Conservation (phyloP, 164 flowering plant species). For the Kingdonia uniflora region DNA sequence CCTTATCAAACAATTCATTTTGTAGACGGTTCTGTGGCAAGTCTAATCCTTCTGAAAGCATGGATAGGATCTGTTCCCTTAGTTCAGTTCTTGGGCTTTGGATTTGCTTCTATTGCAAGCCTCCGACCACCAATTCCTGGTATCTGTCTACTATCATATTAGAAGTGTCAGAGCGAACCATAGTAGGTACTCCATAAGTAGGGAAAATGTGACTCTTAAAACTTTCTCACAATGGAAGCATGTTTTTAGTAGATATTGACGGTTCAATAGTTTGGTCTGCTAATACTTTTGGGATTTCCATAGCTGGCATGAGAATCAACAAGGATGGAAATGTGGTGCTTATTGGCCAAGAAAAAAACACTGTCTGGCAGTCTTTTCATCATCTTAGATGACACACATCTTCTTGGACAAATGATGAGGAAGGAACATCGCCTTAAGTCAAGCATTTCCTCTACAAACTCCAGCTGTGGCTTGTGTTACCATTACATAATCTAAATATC, state of each 20-base stretch:
- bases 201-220: neutral
- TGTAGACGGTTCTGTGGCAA: too few species aligned
- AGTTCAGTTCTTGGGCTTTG: too few species aligned
- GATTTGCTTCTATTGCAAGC: conserved; percentile 15
- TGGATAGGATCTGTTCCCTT: too few species aligned
- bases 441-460: neutral
- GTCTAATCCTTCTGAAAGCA: too few species aligned
- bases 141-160: too few species aligned
- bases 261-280: conserved; percentile 1
- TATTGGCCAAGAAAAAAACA: neutral
- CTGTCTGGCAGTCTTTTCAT: conserved; percentile 2
- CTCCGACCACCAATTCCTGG: too few species aligned
- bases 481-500: too few species aligned
- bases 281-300: neutral
- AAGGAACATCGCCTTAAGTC: neutral
- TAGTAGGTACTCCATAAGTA: conserved; percentile 1
- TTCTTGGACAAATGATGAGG: neutral
- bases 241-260: neutral
- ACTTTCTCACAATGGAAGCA: neutral
- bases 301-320: neutral
- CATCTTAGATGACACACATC: neutral
- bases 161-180: too few species aligned
- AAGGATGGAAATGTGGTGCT: neutral
- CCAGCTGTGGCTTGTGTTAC: too few species aligned
- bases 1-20: too few species aligned